A percentile compares a stretch with the other conserved stretches of the same genome.
Evolutionary conservation across 495 filamentous ascomycete genomes (phyloP).

Genomic region (Mycothermus thermophilus): DNA sequence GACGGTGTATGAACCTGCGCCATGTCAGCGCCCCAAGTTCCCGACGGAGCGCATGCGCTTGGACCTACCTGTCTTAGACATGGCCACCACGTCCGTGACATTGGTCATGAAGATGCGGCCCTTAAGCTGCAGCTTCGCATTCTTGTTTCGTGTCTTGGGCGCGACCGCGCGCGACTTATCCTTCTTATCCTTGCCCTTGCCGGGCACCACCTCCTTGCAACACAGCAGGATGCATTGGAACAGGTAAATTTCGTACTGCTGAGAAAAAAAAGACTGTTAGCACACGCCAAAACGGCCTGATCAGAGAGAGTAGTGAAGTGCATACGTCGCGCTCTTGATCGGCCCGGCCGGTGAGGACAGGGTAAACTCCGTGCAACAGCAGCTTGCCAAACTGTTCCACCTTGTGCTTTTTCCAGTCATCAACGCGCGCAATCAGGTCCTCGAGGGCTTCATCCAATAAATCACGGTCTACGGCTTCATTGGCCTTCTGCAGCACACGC

Average conservation of each 20-base stretch:
- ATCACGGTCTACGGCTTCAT: constrained; percentile 79
- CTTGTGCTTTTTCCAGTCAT: constrained; percentile 92
- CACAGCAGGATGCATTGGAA: constrained; percentile 93
- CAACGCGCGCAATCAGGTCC: constrained; percentile 71
- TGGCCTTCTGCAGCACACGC: constrained; percentile 64
- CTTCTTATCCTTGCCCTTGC: constrained; percentile 64
- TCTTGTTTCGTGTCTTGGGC: constrained; percentile 54
- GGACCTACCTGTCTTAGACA: constrained; percentile 64
- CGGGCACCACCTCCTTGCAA: constrained; percentile 86
- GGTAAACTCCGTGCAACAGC: constrained; percentile 81
- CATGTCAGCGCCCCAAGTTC: constrained; percentile 11
- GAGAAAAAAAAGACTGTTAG: constrained; percentile 7
- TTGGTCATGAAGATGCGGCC: constrained; percentile 99
- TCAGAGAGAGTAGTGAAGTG: constrained; percentile 6
- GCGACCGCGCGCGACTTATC: constrained; percentile 37
- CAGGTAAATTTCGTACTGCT: constrained; percentile 96
- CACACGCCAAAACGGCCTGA: not conserved
- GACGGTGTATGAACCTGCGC: constrained; percentile 70
- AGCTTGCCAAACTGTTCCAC: constrained; percentile 83
- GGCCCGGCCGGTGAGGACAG: constrained; percentile 71
- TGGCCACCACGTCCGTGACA: constrained; percentile 79
- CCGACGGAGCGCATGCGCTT: not conserved
- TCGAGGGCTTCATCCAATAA: constrained; percentile 63
- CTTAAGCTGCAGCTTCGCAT: constrained; percentile 79
- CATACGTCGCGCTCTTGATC: constrained; percentile 76